Base-by-base conservation (phyloP, 2,329 filamentous ascomycete species). In the Hymenoscyphus infarciens region DNA sequence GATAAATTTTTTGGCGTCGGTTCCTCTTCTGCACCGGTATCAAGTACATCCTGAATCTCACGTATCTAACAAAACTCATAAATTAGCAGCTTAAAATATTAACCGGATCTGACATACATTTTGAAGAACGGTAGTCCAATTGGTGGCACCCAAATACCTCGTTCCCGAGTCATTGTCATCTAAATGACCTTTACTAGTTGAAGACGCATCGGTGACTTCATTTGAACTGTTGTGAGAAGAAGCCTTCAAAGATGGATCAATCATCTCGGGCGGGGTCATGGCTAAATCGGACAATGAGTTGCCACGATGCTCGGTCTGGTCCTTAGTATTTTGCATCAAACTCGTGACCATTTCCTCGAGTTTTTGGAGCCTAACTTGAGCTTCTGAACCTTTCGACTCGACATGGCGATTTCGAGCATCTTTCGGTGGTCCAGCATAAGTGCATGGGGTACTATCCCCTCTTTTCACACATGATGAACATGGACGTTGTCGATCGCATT, bases 111-210 rank as follows among this genome's bases (percentile, higher is more conserved):
- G 38, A 58, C 56, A n/a, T 66, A 84, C 82, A 74, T 85, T 81
- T 67, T 84, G 81, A 10, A 85, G 71, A 73, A 85, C 83, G 2
- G 82, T 82, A 77, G 83, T 80, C 63, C 82, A 84, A 35, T 85
- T 82, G 56, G 82, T 85, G 2, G 81, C 82, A 2, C 83, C 83
- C 5, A 84, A 77, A 65, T 83, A 85, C n/a, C 78, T 82, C 39
- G 77, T 79, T 55, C 57, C 62, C 19, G 35, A 57, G 16, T 57
- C 62, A 38, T 60, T 57, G n/a, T 38, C 54, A 35, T 59, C 53
- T 45, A 49, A 22, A 25, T 22, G n/a, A 10, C 42, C 19, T 11
- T 25, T 19, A 19, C 10, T 22, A 25, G 19, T 49, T 5, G n/a
- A 22, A 25, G 42, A 2, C 7, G 42, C 11, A 22, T 13, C 19